These are phyloP conservation scores for Globisporangium okanoganense DNA, from an alignment of 352 stramenopile species.

Conservation along the genomic window DNA sequence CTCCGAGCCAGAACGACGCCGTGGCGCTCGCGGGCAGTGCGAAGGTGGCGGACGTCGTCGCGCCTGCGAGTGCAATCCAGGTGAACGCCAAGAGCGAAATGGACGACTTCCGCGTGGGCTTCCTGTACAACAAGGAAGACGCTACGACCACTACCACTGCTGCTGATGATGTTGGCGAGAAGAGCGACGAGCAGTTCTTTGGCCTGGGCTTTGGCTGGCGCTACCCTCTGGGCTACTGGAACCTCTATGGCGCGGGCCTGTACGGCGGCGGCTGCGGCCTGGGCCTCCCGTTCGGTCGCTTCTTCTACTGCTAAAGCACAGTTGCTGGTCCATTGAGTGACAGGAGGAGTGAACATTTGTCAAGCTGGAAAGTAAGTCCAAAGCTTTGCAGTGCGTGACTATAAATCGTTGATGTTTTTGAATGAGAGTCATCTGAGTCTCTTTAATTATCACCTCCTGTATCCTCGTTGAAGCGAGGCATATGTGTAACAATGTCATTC, in stretches of 20 bases:
- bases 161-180: not conserved
- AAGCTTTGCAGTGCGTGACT: too few species aligned
- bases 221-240: conserved; percentile 19
- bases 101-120: not conserved
- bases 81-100: not conserved
- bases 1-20: conserved; percentile 6
- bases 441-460: too few species aligned
- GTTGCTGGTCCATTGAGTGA: too few species aligned
- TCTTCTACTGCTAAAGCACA: conserved; percentile 28
- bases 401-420: too few species aligned
- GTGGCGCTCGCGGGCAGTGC: not conserved
- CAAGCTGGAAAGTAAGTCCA: too few species aligned
- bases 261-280: conserved; percentile 14
- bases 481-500: too few species aligned
- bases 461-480: too few species aligned
- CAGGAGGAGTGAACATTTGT: too few species aligned
- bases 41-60: conserved; percentile 1
- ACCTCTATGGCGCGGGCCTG: conserved; percentile 12
- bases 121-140: conserved; percentile 7
- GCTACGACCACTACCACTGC: not conserved
- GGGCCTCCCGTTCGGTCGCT: not conserved
- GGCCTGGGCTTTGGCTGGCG: conserved; percentile 9
- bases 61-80: not conserved
- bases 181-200: conserved; percentile 8
- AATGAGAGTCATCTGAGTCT: too few species aligned